phyloP scores from a whole-genome alignment of 345 rosid genomes.

The Triadica sebifera region DNA sequence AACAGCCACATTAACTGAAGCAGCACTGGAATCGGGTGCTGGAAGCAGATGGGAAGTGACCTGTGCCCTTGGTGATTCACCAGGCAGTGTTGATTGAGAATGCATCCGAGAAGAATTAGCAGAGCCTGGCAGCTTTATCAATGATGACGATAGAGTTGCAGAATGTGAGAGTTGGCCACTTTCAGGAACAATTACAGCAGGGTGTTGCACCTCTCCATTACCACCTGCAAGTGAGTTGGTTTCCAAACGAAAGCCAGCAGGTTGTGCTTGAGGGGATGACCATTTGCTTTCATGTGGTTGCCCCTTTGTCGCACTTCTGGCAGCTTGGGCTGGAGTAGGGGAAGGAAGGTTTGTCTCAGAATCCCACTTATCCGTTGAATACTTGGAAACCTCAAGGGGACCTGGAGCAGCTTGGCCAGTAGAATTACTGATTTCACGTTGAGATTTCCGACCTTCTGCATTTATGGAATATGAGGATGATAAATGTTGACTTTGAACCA shows the following conservation, averaged over 20 bases:
- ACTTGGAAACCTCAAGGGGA: constrained; percentile 53
- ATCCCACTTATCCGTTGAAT: constrained; percentile 55
- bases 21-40: constrained; percentile 17
- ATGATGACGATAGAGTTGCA: constrained; percentile 23
- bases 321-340: constrained; percentile 76
- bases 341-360: constrained; percentile 79
- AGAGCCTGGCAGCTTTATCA: constrained; percentile 28
- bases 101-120: constrained; percentile 35
- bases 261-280: constrained; percentile 58
- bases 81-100: constrained; percentile 28
- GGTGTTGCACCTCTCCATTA: constrained; percentile 28
- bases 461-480: constrained; percentile 31
- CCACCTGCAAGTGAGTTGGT: constrained; percentile 32
- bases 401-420: constrained; percentile 35
- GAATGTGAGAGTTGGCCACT: constrained; percentile 27
- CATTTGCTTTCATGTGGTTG: constrained; percentile 54
- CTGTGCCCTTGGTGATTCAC: constrained; percentile 39
- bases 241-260: constrained; percentile 31
- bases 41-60: constrained; percentile 34
- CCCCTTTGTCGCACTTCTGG: constrained; percentile 37
- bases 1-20: constrained; percentile 28
- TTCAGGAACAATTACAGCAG: constrained; percentile 22
- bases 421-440: constrained; percentile 33
- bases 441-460: constrained; percentile 33
- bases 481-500: constrained; percentile 20